Base-by-base conservation (phyloP, 108 stramenopile genomes). In the Cyclotella sp. region DNA sequence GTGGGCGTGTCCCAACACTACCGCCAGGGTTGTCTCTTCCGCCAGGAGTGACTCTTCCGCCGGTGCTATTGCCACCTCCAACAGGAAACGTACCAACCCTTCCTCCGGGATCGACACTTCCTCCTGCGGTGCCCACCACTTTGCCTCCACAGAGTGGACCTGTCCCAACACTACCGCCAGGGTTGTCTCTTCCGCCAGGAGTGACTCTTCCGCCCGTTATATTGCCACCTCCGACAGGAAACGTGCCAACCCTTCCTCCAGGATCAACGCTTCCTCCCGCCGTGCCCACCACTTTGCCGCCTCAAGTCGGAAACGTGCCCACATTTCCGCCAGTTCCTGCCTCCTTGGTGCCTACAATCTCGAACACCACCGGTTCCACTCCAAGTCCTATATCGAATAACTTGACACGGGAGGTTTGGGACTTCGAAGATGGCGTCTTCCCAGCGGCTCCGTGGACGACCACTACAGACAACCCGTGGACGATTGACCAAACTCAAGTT, bases 371-470 rank as follows among this genome's bases (percentile, higher is more conserved):
- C 6, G 34, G 34, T 34, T 51, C 8, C n/a, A 19, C 49, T 51
- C 3, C 8, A 51, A 51, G n/a, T 3, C 49, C 49, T 16, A 51
- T 13, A 28, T 28, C 18, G 19, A 39, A 7, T 14, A n/a, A 30
- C 34, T n/a, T 41, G 18, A 30, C 15, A 19, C 40, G 18, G 10
- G 4, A 18, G 2, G 29, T 22, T 13, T 65, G 57, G 52, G 59
- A 59, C 58, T 76, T 76, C 49, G 75, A 76, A 3, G 60, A 52
- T 39, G 75, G 75, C 0, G 70, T 68, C 18, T 79, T 79, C 22
- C 78, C 78, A 30, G n/a, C 39, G 29, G n/a, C 72, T 16, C 78
- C 78, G 9, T 79, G 78, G 78, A 54, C 78, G 15, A 73, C 78
- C 15, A 66, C 63, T 10, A 71, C 71, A 24, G 78, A 79, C 61